Percentiles rank a stretch among this genome's conserved stretches.
Conservation (phyloP, 352 stramenopile genomes). For the Phytophthora megakarya region DNA sequence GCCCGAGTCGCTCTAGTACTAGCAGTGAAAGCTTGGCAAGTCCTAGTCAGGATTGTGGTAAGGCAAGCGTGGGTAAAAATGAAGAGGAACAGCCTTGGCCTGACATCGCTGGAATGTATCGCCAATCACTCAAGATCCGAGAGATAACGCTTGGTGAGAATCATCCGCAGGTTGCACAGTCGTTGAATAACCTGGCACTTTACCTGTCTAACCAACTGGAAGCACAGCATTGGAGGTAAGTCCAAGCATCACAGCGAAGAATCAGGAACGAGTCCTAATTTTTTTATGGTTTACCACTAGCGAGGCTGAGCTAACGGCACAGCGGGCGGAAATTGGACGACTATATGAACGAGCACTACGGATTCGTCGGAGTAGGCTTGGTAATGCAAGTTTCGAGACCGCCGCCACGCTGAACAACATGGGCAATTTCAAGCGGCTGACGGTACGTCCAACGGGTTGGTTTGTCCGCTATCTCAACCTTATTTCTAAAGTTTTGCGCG, state of each 20-base stretch:
- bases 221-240: slow-evolving; percentile 56
- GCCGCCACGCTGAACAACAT: slow-evolving; percentile 85
- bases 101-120: slow-evolving; percentile 79
- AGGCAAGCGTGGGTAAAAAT: background rate
- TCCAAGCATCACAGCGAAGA: background rate
- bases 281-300: slow-evolving; percentile 14
- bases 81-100: slow-evolving; percentile 30
- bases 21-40: slow-evolving; percentile 34
- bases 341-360: slow-evolving; percentile 67
- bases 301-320: slow-evolving; percentile 41
- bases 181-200: slow-evolving; percentile 80
- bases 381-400: slow-evolving; percentile 80
- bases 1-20: slow-evolving; percentile 39
- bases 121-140: slow-evolving; percentile 75
- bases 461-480: background rate
- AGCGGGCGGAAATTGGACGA: slow-evolving; percentile 59
- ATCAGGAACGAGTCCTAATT: slow-evolving; percentile 2
- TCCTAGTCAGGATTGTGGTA: slow-evolving; percentile 20
- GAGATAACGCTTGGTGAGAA: slow-evolving; percentile 66
- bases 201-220: slow-evolving; percentile 75
- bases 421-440: slow-evolving; percentile 79
- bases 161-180: slow-evolving; percentile 80
- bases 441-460: slow-evolving; percentile 40
- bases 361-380: slow-evolving; percentile 73
- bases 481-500: slow-evolving; percentile 1